Evolutionary conservation across 352 stramenopile genomes (phyloP), one percentile per base, ranked within the genome.

Genomic region (Globisporangium acanthophoron): DNA sequence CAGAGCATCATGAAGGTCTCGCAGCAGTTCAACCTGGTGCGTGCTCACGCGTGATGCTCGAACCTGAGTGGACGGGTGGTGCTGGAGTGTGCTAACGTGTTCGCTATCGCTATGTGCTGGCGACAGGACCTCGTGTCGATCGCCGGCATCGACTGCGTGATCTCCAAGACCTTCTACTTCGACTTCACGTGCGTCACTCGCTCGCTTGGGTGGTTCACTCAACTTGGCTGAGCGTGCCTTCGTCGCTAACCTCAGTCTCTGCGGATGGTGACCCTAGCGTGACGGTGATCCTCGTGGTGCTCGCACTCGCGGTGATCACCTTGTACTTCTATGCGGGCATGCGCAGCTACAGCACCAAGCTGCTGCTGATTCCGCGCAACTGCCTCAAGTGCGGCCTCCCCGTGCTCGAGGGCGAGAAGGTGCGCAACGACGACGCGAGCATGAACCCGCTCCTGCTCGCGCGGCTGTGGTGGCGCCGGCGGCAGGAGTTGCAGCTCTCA

Each of bases 131-230:
- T 91, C 8, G 78, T 89, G 7, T 70, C 78, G 0, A 83, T 91
- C 29, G 81, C 79, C 20, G 79, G 81, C 15, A 76, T 91, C 39
- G 81, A 89, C 61, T 91, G 81, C 27, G 70, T 91, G 13, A 69
- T 91, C 57, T 73, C 68, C n/a, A 88, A 77, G 51, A 88, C 64
- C 1, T 91, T 80, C 45, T 91, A 89, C 64, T 89, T 89, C 39
- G 76, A 88, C 41, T 89, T 91, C 44, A 82, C 71, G 81, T 91
- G 54, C 47, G 75, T 69, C 43, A 29, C 20, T 24, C 15, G 3
- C 12, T 35, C 4, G 45, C 13, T 39, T 27, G 24, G 24, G 24
- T 27, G 3, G 24, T 27, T 27, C 24, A 27, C 24, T 27, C 24
- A 27, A 27, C 24, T 27, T 27, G 24, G 24, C 24, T 27, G 24